Base-by-base conservation (phyloP, 2,329 filamentous ascomycete species). In the Lachnellula subtilissima region DNA sequence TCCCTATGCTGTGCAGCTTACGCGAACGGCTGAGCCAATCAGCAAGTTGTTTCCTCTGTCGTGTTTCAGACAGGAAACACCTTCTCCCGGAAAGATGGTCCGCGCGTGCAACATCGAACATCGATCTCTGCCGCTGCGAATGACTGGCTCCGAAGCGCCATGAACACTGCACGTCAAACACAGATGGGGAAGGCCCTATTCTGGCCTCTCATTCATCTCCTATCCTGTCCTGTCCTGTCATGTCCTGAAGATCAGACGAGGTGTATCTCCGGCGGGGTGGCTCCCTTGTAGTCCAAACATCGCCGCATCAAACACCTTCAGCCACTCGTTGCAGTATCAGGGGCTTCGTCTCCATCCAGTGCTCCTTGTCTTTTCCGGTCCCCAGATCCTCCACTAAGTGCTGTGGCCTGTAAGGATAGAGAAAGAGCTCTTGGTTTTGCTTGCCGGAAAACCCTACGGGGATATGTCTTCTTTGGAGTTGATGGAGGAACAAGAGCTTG, bases 401-500 rank as follows among this genome's bases (percentile, higher is more conserved):
- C 37, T 45, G 22, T 49, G 19, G 43, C 28, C 28, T 32, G 12
- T 25, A 43, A 11, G 28, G 28, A 32, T 11, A 32, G 28, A 32
- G 9, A 8, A n/a, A 12, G 36, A 43, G 39, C 23, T 23, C 32
- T 47, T 39, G 12, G 11, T 22, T 32, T 47, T 28, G 7, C n/a
- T 17, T 36, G 22, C 19, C 19, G 23, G 35, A 22, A 43, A 46
- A 19, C n/a, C 32, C 7, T 19, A 17, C 45, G 14, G 22, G 50
- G 23, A 37, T 32, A 12, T 53, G 46, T 22, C 14, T 43, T 22
- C 14, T 25, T 15, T 37, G 17, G 14, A 23, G 12, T 40, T 12
- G 6, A 15, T 19, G 52, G 48, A 36, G 43, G 40, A 40, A 52
- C 51, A 39, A 54, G 46, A 54, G 55, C 55, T 54, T 48, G 37